phyloP scores from a whole-genome alignment of 179 eudicot genomes.

The Sideroxylon spinosum region DNA sequence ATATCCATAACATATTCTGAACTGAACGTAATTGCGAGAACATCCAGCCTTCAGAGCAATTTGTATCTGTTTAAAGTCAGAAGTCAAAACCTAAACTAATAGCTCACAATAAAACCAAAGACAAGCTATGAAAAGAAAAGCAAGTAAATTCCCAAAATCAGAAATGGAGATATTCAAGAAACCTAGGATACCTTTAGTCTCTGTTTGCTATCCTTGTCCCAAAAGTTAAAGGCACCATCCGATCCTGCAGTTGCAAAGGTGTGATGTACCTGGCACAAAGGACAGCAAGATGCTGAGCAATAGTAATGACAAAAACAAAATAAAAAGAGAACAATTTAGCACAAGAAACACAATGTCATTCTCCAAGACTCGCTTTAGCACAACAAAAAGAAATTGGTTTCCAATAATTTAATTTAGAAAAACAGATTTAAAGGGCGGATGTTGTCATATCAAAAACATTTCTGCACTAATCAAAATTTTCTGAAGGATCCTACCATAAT shows the following conservation, averaged over 20 bases:
- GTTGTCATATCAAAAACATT: too few relatives aligned
- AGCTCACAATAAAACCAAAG: too few relatives aligned
- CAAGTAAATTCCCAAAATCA: neutral
- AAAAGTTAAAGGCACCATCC: conserved; percentile 88
- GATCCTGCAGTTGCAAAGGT: conserved; percentile 97
- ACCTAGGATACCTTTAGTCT: conserved; percentile 61
- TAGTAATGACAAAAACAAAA: neutral
- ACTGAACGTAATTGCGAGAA: too few relatives aligned
- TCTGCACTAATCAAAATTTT: too few relatives aligned
- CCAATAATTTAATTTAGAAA: neutral
- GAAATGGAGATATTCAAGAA: neutral
- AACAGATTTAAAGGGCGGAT: neutral
- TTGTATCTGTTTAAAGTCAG: too few relatives aligned
- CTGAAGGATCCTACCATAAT: too few relatives aligned
- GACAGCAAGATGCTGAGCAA: neutral
- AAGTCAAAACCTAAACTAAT: too few relatives aligned
- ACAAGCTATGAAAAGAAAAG: neutral
- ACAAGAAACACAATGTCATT: neutral
- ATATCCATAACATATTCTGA: too few relatives aligned
- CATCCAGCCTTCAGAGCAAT: too few relatives aligned
- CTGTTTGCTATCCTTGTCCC: conserved; percentile 98
- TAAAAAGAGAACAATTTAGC: neutral
- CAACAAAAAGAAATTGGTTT: neutral
- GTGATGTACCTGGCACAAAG: conserved; percentile 59
- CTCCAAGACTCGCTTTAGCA: neutral